A percentile compares a stretch with the other conserved stretches of the same genome.
phyloP scores from a whole-genome alignment of 2,329 filamentous ascomycete species.

The Fusarium verrucosum region DNA sequence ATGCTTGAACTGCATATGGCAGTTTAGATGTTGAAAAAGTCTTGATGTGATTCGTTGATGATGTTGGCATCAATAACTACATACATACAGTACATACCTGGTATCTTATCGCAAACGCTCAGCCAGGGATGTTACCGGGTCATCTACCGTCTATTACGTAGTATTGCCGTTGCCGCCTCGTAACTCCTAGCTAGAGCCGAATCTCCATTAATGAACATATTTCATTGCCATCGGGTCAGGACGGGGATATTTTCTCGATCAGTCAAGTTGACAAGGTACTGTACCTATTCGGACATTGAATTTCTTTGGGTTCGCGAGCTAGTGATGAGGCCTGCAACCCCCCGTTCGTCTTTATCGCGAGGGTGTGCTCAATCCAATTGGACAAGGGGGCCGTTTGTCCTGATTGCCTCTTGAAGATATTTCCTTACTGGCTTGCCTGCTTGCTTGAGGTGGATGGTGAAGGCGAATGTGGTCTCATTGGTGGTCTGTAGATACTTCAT shows the following conservation, averaged over 20 bases:
- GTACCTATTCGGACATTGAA: constrained; percentile 36
- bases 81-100: too few species aligned
- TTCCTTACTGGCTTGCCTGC: constrained; percentile 7
- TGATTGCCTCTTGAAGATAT: constrained; percentile 1
- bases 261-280: not conserved
- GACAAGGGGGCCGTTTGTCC: not conserved
- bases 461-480: constrained; percentile 19
- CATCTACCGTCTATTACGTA: constrained; percentile 23
- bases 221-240: constrained; percentile 28
- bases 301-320: constrained; percentile 27
- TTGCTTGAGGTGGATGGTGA: constrained; percentile 9
- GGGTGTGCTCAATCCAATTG: constrained; percentile 5
- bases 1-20: not conserved
- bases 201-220: constrained; percentile 2
- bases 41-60: not conserved
- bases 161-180: constrained; percentile 7
- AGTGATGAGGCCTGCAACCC: constrained; percentile 16
- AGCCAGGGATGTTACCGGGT: not conserved
- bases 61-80: not conserved
- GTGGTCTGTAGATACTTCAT: constrained; percentile 3
- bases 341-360: constrained; percentile 7
- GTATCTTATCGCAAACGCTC: not conserved
- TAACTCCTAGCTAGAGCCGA: not conserved
- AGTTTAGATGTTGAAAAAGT: not conserved
- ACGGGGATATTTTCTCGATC: constrained; percentile 22